Conservation (phyloP, 2,329 filamentous ascomycete species). For the Neurospora sp. region DNA sequence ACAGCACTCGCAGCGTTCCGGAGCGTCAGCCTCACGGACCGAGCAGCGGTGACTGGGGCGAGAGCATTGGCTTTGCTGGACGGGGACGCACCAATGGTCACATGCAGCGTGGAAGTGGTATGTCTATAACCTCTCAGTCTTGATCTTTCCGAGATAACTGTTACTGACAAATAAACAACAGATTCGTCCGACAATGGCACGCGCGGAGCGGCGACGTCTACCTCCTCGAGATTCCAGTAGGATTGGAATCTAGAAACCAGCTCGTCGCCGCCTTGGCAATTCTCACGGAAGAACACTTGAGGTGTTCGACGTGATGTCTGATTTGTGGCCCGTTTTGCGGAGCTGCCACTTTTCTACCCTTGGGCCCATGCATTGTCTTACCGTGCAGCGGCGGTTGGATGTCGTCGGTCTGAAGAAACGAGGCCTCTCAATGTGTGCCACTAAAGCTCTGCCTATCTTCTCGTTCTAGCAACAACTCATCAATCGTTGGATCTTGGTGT, state of each 20-base stretch:
- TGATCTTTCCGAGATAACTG: background rate
- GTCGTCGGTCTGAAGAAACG: background rate
- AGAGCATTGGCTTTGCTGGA: conserved; percentile 42
- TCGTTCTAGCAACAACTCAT: background rate
- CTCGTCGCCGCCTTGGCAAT: background rate
- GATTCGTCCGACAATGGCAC: conserved; percentile 19
- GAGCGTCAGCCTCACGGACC: conserved; percentile 57
- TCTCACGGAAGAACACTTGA: background rate
- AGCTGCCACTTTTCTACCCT: background rate
- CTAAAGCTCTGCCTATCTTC: background rate
- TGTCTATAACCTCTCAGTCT: conserved; percentile 20
- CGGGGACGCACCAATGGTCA: conserved; percentile 51
- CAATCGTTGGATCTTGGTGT: background rate
- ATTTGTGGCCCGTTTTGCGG: background rate
- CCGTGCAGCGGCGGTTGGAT: background rate
- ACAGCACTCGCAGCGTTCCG: conserved; percentile 35
- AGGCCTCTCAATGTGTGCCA: background rate
- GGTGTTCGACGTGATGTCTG: background rate
- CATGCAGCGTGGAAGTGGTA: conserved; percentile 51
- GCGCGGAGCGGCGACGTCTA: conserved; percentile 12
- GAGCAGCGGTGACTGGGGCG: conserved; percentile 46
- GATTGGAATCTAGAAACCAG: background rate
- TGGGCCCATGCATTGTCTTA: background rate
- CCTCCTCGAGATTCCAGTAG: conserved; percentile 18
- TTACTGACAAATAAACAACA: conserved; percentile 5